Conservation (phyloP, 228 moss, liverwort and hornwort species). For the Sphagnum fallax region DNA sequence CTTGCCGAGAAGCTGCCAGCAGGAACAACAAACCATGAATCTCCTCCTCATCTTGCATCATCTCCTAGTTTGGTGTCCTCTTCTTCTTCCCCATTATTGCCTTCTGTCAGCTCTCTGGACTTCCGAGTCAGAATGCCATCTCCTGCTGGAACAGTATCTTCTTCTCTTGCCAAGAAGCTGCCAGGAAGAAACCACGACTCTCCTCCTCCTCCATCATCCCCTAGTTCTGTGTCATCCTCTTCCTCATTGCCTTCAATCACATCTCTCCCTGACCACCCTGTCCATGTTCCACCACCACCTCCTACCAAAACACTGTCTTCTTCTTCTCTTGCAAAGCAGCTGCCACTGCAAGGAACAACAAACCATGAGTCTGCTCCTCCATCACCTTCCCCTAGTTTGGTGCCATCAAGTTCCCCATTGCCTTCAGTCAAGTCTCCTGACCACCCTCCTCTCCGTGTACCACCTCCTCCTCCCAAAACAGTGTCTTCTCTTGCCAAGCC, state of each 20-base stretch:
- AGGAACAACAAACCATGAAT: too few species aligned
- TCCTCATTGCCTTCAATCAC: neutral
- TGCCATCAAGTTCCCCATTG: neutral
- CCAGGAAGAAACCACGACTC: neutral
- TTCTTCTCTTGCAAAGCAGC: too few species aligned
- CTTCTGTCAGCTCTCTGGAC: too few species aligned
- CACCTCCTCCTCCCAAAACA: constrained; percentile 19
- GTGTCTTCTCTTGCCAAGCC: constrained; percentile 18
- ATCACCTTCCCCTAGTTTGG: neutral
- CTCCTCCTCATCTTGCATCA: too few species aligned
- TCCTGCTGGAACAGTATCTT: too few species aligned
- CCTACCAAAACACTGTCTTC: too few species aligned
- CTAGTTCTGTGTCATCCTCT: neutral
- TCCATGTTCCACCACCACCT: neutral
- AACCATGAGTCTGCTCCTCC: neutral
- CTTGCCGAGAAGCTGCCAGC: too few species aligned
- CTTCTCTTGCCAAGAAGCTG: too few species aligned
- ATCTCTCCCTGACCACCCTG: neutral
- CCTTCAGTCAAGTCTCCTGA: neutral
- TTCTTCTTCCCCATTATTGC: too few species aligned
- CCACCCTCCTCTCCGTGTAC: constrained; percentile 2
- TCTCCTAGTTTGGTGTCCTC: too few species aligned
- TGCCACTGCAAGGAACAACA: too few species aligned
- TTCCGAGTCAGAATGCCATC: too few species aligned
- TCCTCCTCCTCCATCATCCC: neutral